phyloP scores from a whole-genome alignment of 2,329 filamentous ascomycete genomes.

The Cladophialophora chaetospira region DNA sequence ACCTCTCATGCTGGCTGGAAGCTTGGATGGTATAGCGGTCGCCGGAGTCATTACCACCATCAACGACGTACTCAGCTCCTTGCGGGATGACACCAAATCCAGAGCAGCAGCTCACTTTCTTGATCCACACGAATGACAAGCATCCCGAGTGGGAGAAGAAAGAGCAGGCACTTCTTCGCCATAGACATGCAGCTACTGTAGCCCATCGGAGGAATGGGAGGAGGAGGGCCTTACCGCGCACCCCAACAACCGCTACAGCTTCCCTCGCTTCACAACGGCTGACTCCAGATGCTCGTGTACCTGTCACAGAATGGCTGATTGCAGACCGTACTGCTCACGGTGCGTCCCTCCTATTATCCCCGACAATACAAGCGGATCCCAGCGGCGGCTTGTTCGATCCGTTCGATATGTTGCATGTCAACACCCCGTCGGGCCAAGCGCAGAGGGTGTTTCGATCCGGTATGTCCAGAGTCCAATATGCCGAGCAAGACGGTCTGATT shows the following conservation, averaged over 20 bases:
- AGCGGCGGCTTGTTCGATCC: conserved; percentile 12
- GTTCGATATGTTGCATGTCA: conserved; percentile 14
- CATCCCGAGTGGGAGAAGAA: conserved; percentile 6
- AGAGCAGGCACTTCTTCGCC: conserved; percentile 9
- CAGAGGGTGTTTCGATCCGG: conserved; percentile 15
- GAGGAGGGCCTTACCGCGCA: neutral
- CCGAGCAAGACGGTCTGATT: neutral
- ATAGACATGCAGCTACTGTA: conserved; percentile 16
- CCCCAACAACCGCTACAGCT: neutral
- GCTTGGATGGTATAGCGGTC: no score
- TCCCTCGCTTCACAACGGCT: no score
- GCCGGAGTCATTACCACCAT: no score
- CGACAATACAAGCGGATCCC: neutral
- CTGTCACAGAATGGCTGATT: no score
- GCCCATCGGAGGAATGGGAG: conserved; percentile 3
- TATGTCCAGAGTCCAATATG: neutral
- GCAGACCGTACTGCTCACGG: no score
- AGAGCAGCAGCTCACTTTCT: neutral
- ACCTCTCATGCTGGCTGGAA: no score
- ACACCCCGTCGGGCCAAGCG: neutral
- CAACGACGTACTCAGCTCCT: no score
- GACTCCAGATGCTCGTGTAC: no score
- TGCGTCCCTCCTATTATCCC: neutral
- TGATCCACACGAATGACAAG: neutral
- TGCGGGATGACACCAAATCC: no score